phyloP scores from a whole-genome alignment of 257 asterid species.

The Ilex aquifolium region DNA sequence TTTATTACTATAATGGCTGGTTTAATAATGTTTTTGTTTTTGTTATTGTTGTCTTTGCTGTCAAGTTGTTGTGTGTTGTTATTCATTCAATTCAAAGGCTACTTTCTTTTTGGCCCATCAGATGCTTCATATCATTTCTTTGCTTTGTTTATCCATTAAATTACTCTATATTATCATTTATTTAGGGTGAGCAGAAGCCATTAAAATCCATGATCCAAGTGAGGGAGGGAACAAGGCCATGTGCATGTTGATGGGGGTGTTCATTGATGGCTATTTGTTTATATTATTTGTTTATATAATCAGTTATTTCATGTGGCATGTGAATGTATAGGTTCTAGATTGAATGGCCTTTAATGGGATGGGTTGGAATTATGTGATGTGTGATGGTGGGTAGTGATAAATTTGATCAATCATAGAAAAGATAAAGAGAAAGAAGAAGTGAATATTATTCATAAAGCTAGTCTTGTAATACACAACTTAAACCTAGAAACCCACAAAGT shows the following conservation, averaged over 20 bases:
- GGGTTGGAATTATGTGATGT: conserved; percentile 23
- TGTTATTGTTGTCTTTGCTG: conserved; percentile 32
- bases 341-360: conserved; percentile 7
- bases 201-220: conserved; percentile 18
- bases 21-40: conserved; percentile 13
- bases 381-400: conserved; percentile 37
- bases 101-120: conserved; percentile 7
- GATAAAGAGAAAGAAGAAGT: too few relatives aligned
- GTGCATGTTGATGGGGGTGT: conserved; percentile 55
- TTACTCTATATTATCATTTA: conserved; percentile 21
- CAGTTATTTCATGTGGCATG: conserved; percentile 19
- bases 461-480: too few relatives aligned
- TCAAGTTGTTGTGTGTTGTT: conserved; percentile 31
- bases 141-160: conserved; percentile 13
- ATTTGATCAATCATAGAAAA: too few relatives aligned
- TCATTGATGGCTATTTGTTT: conserved; percentile 28
- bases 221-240: conserved; percentile 57
- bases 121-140: conserved; percentile 43
- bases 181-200: conserved; percentile 19
- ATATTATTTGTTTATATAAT: conserved; percentile 5
- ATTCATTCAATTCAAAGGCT: conserved; percentile 3
- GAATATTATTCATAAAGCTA: too few relatives aligned
- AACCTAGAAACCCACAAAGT: too few relatives aligned
- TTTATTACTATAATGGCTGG: conserved; percentile 29
- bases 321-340: conserved; percentile 11